Conservation (phyloP, 495 filamentous ascomycete species). For the Xylaria bambusicola region DNA sequence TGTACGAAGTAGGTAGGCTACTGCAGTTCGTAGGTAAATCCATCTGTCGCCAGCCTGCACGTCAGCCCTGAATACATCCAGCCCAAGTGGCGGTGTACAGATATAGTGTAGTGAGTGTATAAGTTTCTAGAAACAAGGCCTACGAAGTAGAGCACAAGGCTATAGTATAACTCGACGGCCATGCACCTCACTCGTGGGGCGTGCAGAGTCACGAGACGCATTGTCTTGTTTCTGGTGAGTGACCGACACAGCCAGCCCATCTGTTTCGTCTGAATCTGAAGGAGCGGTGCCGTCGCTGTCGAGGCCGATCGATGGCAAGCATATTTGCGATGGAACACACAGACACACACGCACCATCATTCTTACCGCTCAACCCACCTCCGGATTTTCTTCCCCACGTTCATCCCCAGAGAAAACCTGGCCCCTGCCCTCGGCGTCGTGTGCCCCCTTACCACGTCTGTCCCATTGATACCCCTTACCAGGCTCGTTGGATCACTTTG, state of each 20-base stretch:
- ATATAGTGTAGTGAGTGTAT: conserved; percentile 13
- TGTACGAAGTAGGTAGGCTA: too few species aligned
- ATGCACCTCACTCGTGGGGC: conserved; percentile 5
- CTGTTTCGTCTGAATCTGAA: conserved; percentile 5
- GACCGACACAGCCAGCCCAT: conserved; percentile 3
- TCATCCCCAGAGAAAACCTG: not conserved
- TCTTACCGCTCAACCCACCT: not conserved
- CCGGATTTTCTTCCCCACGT: conserved; percentile 14
- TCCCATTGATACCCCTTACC: conserved; percentile 8
- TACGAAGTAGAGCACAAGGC: not conserved
- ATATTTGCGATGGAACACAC: too few species aligned
- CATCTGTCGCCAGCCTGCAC: conserved; percentile 5
- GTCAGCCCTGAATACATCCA: conserved; percentile 18
- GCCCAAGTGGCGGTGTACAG: conserved; percentile 17
- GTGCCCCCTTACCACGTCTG: conserved; percentile 11
- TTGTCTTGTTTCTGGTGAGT: not conserved
- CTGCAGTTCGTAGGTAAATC: not conserved
- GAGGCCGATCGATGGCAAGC: conserved; percentile 1
- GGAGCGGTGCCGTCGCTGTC: conserved; percentile 9
- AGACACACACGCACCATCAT: too few species aligned
- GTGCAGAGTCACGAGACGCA: conserved; percentile 2
- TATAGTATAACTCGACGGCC: conserved; percentile 1
- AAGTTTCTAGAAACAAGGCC: conserved; percentile 18
- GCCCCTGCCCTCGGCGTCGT: conserved; percentile 11
- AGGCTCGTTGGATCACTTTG: not conserved